A percentile compares a stretch with the other conserved stretches of the same genome.
Conservation (phyloP, 768 basidiomycete species). For the Russula ochroleuca region DNA sequence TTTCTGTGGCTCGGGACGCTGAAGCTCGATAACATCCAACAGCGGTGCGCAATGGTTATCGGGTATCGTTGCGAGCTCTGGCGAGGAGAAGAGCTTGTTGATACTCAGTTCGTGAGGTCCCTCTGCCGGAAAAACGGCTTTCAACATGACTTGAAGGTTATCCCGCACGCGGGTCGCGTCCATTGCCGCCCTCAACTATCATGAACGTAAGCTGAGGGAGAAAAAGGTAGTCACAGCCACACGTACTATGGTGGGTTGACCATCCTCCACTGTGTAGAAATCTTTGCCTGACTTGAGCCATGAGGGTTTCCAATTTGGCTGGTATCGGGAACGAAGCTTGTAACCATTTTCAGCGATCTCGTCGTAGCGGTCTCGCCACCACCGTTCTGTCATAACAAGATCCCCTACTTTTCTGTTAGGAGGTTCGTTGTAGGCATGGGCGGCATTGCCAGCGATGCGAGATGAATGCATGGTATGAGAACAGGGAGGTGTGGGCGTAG, state of each 20-base stretch:
- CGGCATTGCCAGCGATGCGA: background rate
- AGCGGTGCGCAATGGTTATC: conserved; percentile 32
- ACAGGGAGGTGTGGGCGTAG: background rate
- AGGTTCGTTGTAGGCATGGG: background rate
- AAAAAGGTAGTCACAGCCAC: background rate
- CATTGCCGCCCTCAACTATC: conserved; percentile 18
- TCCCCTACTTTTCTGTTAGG: conserved; percentile 2
- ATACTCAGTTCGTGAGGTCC: conserved; percentile 17
- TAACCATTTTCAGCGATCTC: conserved; percentile 8
- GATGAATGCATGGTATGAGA: conserved; percentile 1
- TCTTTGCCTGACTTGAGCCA: conserved; percentile 12
- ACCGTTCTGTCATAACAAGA: conserved; percentile 15
- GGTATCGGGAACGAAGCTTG: conserved; percentile 21
- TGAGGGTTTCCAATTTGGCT: conserved; percentile 16
- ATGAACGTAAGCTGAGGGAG: background rate
- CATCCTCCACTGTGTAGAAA: conserved; percentile 19
- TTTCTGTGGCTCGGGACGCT: conserved; percentile 1
- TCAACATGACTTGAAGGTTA: conserved; percentile 17
- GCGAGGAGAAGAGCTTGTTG: conserved; percentile 18
- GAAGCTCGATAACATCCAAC: conserved; percentile 28
- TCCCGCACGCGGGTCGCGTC: conserved; percentile 16
- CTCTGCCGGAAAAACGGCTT: conserved; percentile 9
- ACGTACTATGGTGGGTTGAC: conserved; percentile 19
- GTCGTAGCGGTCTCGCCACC: conserved; percentile 16
- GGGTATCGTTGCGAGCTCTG: conserved; percentile 28